Evolutionary conservation across 306 rosid genomes (phyloP).

Genomic region (Datisca glomerata): DNA sequence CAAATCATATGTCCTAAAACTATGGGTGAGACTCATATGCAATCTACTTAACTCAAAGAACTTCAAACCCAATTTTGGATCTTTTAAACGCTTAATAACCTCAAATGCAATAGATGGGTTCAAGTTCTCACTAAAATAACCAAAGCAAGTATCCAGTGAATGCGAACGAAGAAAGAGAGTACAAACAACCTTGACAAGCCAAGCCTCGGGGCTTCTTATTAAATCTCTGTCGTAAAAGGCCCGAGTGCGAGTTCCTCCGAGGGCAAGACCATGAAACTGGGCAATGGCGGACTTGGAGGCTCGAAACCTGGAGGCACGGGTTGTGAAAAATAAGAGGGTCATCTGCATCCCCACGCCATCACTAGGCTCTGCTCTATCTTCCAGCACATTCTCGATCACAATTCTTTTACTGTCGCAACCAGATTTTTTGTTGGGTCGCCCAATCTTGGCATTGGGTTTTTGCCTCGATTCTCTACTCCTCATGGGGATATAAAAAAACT

Average conservation of each 20-base stretch:
- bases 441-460: conserved; percentile 4
- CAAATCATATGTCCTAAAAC: conserved; percentile 44
- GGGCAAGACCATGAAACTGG: conserved; percentile 27
- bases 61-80: conserved; percentile 42
- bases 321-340: conserved; percentile 40
- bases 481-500: conserved; percentile 15
- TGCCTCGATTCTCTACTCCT: conserved; percentile 17
- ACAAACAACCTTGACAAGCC: conserved; percentile 67
- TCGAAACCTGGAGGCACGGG: conserved; percentile 39
- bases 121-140: conserved; percentile 37
- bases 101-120: conserved; percentile 52
- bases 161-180: conserved; percentile 48
- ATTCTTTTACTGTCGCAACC: conserved; percentile 15
- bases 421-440: conserved; percentile 2
- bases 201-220: conserved; percentile 40
- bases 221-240: conserved; percentile 26
- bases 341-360: conserved; percentile 40
- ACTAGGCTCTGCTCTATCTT: conserved; percentile 27
- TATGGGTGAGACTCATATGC: conserved; percentile 28
- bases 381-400: conserved; percentile 33
- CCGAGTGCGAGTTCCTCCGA: conserved; percentile 22
- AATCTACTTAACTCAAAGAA: conserved; percentile 55
- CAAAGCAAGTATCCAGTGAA: conserved; percentile 28
- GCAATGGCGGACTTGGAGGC: conserved; percentile 41
- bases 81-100: conserved; percentile 52